Evolutionary conservation across 352 stramenopile genomes (phyloP).

Genomic region (Phytophthora megakarya): DNA sequence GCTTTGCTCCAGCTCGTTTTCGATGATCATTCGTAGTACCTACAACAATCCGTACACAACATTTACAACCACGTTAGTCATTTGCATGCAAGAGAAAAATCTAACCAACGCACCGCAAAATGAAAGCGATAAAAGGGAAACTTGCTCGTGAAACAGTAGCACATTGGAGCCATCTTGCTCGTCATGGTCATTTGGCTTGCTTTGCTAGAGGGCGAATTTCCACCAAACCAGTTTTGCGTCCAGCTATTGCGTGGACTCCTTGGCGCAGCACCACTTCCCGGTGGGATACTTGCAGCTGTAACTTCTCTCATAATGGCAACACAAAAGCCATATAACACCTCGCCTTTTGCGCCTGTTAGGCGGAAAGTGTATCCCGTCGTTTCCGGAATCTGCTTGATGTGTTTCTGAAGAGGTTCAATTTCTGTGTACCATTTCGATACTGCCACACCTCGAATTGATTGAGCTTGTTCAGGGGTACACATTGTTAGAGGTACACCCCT

Average conservation of each 20-base stretch:
- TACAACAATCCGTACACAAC: conserved; percentile 23
- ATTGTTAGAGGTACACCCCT: conserved; percentile 64
- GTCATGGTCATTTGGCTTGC: conserved; percentile 17
- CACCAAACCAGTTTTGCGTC: conserved; percentile 21
- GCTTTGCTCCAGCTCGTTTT: conserved; percentile 64
- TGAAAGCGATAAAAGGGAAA: conserved; percentile 89
- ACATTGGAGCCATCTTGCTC: conserved; percentile 60
- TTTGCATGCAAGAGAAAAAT: not conserved
- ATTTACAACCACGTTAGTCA: not conserved
- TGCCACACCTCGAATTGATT: conserved; percentile 49
- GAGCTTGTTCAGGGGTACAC: conserved; percentile 61
- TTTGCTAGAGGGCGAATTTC: conserved; percentile 21
- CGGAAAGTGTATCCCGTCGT: conserved; percentile 83
- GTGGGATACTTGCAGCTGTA: conserved; percentile 3
- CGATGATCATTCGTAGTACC: conserved; percentile 71
- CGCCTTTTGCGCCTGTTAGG: conserved; percentile 82
- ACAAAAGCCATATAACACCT: conserved; percentile 84
- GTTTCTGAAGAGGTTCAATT: conserved; percentile 58
- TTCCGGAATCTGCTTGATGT: conserved; percentile 62
- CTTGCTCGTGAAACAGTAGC: conserved; percentile 88
- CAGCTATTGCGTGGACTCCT: conserved; percentile 29
- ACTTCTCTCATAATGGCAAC: conserved; percentile 67
- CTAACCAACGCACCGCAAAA: conserved; percentile 51
- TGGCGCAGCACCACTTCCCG: not conserved
- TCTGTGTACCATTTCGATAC: conserved; percentile 80